phyloP scores from a whole-genome alignment of 1,284 basidiomycete species.

The Moesziomyces aphidis region DNA sequence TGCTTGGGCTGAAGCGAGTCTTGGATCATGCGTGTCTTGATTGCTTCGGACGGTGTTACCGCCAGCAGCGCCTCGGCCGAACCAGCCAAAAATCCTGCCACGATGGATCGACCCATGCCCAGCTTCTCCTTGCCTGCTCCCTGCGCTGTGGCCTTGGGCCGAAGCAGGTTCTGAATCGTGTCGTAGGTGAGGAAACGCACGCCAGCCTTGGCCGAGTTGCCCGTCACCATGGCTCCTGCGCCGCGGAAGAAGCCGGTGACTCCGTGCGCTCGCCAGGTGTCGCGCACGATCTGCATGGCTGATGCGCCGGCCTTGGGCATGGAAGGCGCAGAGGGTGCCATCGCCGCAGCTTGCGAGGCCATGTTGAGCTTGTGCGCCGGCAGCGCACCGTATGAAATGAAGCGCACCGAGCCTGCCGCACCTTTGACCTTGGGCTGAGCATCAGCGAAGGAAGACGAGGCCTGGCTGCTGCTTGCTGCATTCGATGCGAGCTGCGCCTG shows the following conservation, averaged over 20 bases:
- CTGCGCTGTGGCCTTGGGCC: constrained; percentile 7
- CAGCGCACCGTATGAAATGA: constrained; percentile 59
- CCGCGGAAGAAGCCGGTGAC: constrained; percentile 15
- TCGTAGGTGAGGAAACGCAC: constrained; percentile 95
- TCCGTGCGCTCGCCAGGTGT: constrained; percentile 13
- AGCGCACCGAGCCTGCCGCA: constrained; percentile 55
- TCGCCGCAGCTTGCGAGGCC: background rate
- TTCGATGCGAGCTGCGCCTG: constrained; percentile 69
- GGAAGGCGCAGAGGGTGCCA: background rate
- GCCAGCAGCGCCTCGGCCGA: constrained; percentile 92
- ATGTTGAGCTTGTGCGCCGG: constrained; percentile 39
- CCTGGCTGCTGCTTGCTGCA: constrained; percentile 13
- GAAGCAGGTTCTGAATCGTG: constrained; percentile 77
- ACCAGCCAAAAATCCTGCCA: constrained; percentile 90
- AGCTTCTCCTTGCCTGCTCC: constrained; percentile 8
- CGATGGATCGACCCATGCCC: constrained; percentile 14
- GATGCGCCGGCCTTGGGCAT: constrained; percentile 10
- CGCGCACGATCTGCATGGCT: constrained; percentile 20
- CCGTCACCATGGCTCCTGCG: constrained; percentile 39
- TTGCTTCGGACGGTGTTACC: constrained; percentile 95
- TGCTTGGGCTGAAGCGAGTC: constrained; percentile 86
- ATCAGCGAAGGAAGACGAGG: background rate
- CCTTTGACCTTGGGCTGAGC: constrained; percentile 51
- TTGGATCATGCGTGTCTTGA: constrained; percentile 98
- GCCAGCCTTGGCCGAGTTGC: constrained; percentile 73